These are phyloP conservation scores for Sugiyamaella pinicola DNA, from an alignment of 1,139 yeast genomes.

Conservation along the genomic window DNA sequence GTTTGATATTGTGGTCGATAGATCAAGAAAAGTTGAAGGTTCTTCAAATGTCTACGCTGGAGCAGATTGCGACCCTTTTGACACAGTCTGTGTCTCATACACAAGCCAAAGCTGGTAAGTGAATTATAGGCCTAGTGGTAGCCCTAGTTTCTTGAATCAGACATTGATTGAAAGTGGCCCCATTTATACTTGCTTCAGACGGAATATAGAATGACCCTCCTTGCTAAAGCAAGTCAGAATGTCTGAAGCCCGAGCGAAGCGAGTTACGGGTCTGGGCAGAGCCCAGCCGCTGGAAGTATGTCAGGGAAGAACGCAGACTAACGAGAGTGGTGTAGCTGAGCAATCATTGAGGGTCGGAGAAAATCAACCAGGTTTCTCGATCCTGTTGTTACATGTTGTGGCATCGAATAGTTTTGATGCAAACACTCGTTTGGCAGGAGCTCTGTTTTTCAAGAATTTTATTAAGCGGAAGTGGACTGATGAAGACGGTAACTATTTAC, in stretches of 20 bases:
- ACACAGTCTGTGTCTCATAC: slow-evolving; percentile 31
- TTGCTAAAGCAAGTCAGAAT: no score
- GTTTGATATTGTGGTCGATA: no score
- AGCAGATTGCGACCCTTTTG: slow-evolving; percentile 28
- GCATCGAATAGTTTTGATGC: slow-evolving; percentile 59
- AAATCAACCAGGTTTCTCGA: slow-evolving; percentile 67
- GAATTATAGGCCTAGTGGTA: background rate
- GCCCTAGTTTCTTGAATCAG: background rate
- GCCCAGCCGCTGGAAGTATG: no score
- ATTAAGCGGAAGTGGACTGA: slow-evolving; percentile 85
- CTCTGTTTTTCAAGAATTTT: slow-evolving; percentile 86
- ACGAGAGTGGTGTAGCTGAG: slow-evolving; percentile 39
- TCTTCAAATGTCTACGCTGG: slow-evolving; percentile 5
- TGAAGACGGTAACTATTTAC: slow-evolving; percentile 77
- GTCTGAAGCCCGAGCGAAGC: no score
- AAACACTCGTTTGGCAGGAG: slow-evolving; percentile 80
- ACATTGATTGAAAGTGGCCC: no score
- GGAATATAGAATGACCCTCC: no score
- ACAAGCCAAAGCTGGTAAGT: slow-evolving; percentile 31
- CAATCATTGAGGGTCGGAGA: slow-evolving; percentile 60
- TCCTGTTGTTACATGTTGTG: slow-evolving; percentile 73
- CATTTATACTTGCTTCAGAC: background rate
- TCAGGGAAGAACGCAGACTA: no score
- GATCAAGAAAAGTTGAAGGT: background rate
- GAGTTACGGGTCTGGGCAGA: no score